Conservation (phyloP, 73 alveolate genomes). For the Paramecium biaurelia region DNA sequence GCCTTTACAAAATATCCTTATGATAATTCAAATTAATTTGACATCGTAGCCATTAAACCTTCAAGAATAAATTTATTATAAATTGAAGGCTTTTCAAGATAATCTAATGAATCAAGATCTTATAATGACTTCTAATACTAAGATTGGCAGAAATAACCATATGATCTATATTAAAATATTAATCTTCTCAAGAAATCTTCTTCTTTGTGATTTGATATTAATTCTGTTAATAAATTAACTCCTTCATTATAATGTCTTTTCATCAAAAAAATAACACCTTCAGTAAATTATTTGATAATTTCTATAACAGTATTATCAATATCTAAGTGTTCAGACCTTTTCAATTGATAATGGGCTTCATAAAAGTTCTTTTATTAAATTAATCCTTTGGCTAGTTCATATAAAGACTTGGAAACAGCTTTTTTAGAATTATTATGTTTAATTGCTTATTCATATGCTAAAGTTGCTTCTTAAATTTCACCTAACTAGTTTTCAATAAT, state of each 20-base stretch:
- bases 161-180: constrained; percentile 77
- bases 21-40: constrained; percentile 41
- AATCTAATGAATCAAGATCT: constrained; percentile 64
- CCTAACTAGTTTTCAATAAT: not conserved
- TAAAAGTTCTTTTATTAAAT: constrained; percentile 82
- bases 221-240: constrained; percentile 64
- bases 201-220: constrained; percentile 43
- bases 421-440: constrained; percentile 71
- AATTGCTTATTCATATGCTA: constrained; percentile 77
- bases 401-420: constrained; percentile 77
- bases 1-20: constrained; percentile 56
- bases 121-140: constrained; percentile 72
- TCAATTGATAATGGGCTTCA: constrained; percentile 78
- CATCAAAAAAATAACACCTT: constrained; percentile 81
- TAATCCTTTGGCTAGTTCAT: constrained; percentile 76
- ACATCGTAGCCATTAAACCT: constrained; percentile 57
- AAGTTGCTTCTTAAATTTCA: constrained; percentile 67
- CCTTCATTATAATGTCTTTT: constrained; percentile 82
- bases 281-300: constrained; percentile 74
- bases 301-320: constrained; percentile 66
- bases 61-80: constrained; percentile 70
- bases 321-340: constrained; percentile 73
- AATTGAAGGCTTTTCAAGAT: constrained; percentile 69
- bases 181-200: constrained; percentile 68
- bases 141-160: constrained; percentile 75